Base-by-base conservation (phyloP, 179 eudicot species). In the Dionaea muscipula region DNA sequence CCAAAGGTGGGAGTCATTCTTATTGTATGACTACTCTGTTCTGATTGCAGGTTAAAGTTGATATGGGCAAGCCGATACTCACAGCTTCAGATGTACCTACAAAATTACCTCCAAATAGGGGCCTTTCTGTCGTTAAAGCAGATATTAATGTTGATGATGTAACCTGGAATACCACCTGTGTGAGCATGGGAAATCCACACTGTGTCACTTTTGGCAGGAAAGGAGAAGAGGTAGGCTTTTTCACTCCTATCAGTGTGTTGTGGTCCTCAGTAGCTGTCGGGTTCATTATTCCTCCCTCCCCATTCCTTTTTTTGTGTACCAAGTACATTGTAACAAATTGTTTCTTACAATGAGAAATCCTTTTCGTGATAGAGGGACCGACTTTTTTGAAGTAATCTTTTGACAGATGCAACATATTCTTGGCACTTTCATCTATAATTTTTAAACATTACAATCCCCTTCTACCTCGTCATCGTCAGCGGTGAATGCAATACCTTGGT, bases 151-250 rank as follows among this genome's bases (percentile, higher is more conserved):
- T 93, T 19, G 94, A 88, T 62, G 95, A 85, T 52, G 63, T 65
- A 33, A 71, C 76, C 40, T 93, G 99, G 99, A 73, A 65, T 48
- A 96, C 81, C 21, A 93, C 96, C 49, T 93, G 99, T 73, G 96
- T 88, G 61, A 88, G 99, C 85, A 93, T 93, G 99, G 99, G 99
- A 55, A 93, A 93, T 81, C 99, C 99, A 44, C 99, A 88, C 47
- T 93, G 96, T 70, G 75, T 93, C 50, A 88, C 86, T 55, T 93
- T 93, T 67, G 81, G 89, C 57, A 68, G 63, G 60, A 80, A 74
- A 68, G 84, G 73, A 39, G 78, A 61, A 58, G 67, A 93, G 84
- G 96, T 84, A 50, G 23, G n/a, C 33, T 22, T 20, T 9, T 9
- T 22, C 1, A 4, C 33, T 16, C 18, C 2, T 9, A 57, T 26